Evolutionary conservation across 805 yeast genomes (phyloP).

Genomic region (Kazachstania taianensis): DNA sequence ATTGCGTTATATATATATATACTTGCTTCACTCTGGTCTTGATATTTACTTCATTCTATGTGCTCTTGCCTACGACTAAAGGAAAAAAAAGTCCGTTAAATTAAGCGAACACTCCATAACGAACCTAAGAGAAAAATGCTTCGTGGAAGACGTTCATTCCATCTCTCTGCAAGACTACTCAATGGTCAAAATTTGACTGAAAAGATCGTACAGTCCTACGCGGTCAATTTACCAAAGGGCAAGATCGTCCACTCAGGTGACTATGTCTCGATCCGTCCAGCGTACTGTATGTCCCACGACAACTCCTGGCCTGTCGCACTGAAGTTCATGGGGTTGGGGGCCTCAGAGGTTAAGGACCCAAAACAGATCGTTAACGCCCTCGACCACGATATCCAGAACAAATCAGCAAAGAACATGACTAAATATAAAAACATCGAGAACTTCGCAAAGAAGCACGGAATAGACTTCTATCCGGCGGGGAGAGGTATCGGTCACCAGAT

Average conservation of each 20-base stretch:
- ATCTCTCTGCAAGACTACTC: conserved; percentile 10
- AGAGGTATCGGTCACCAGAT: conserved; percentile 98
- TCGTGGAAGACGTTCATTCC: conserved; percentile 19
- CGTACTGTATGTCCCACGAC: conserved; percentile 98
- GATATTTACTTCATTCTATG: too few relatives aligned
- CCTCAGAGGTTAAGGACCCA: conserved; percentile 68
- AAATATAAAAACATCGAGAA: conserved; percentile 83
- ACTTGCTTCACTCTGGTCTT: too few relatives aligned
- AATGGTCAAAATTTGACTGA: conserved; percentile 77
- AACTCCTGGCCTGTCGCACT: conserved; percentile 99
- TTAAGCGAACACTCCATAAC: too few relatives aligned
- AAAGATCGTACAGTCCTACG: conserved; percentile 87
- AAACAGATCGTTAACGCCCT: conserved; percentile 91
- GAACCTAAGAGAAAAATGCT: conserved; percentile 11
- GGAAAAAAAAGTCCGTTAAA: too few relatives aligned
- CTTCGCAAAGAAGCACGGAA: conserved; percentile 83
- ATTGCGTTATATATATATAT: too few relatives aligned
- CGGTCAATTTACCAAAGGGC: conserved; percentile 71
- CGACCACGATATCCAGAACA: conserved; percentile 97
- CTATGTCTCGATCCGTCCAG: conserved; percentile 88
- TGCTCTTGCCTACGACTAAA: too few relatives aligned
- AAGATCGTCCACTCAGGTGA: conserved; percentile 83
- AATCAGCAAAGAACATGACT: conserved; percentile 73
- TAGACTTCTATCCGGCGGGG: conserved; percentile 97
- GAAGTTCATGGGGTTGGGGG: conserved; percentile 92